Evolutionary conservation across 352 stramenopile species (phyloP).

Genomic region (Bremia lactucae): DNA sequence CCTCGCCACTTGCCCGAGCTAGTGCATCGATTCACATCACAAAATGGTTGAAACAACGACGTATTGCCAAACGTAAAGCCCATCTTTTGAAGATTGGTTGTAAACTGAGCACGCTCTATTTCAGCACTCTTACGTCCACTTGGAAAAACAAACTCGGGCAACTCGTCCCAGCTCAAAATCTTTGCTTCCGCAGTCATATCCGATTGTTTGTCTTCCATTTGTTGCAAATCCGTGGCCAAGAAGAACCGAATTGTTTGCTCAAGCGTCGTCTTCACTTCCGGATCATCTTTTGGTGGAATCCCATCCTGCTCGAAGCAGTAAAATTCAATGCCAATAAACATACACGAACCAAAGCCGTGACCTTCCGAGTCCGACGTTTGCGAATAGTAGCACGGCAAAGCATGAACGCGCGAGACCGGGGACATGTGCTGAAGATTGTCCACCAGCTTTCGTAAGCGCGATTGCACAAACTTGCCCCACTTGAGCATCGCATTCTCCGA

Average conservation of each 20-base stretch:
- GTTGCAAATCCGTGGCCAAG: constrained; percentile 71
- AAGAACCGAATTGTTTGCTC: constrained; percentile 79
- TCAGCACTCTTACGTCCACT: constrained; percentile 32
- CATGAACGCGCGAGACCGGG: constrained; percentile 47
- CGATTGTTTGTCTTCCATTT: constrained; percentile 60
- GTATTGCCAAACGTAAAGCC: constrained; percentile 40
- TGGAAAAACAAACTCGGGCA: constrained; percentile 66
- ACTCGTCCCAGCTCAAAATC: constrained; percentile 46
- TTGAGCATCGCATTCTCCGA: constrained; percentile 59
- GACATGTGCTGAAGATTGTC: constrained; percentile 61
- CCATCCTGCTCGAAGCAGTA: constrained; percentile 29
- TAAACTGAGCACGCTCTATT: constrained; percentile 48
- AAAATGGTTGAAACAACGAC: constrained; percentile 33
- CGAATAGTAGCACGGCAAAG: constrained; percentile 57
- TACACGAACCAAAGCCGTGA: constrained; percentile 43
- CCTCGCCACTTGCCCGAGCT: constrained; percentile 40
- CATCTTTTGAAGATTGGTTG: constrained; percentile 47
- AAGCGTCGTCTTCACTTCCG: constrained; percentile 55
- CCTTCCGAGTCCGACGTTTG: constrained; percentile 31
- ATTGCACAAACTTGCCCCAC: constrained; percentile 77
- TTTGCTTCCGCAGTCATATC: constrained; percentile 50
- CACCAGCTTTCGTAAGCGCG: constrained; percentile 66
- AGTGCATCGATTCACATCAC: constrained; percentile 35
- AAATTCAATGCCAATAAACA: constrained; percentile 81
- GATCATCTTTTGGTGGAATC: constrained; percentile 43